Evolutionary conservation across 257 asterid species (phyloP).

Genomic region (Datura wrightii): DNA sequence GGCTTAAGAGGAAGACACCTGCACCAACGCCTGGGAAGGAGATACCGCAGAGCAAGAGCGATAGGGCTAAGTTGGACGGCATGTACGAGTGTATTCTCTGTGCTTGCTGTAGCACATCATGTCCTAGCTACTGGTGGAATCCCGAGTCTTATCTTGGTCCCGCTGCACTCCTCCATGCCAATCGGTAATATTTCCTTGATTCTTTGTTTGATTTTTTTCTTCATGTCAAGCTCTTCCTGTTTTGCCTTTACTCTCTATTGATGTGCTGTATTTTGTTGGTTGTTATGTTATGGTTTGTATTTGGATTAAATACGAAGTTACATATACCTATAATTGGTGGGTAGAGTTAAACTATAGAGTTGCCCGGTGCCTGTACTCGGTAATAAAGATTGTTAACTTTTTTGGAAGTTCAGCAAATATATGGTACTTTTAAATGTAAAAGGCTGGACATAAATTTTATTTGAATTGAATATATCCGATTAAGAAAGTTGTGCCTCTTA

Average conservation of each 20-base stretch:
- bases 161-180: conserved; percentile 93
- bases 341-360: neutral
- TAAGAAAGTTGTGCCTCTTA: neutral
- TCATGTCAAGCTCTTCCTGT: neutral
- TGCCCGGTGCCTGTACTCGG: neutral
- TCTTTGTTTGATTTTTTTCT: neutral
- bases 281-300: neutral
- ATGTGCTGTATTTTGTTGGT: neutral
- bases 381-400: neutral
- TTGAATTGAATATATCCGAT: neutral
- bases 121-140: conserved; percentile 99
- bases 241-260: neutral
- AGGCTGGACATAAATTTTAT: neutral
- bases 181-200: conserved; percentile 50
- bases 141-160: conserved; percentile 98
- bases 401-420: neutral
- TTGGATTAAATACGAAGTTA: neutral
- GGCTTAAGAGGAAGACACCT: conserved; percentile 88
- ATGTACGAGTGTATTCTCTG: conserved; percentile 97
- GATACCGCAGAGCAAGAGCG: conserved; percentile 77
- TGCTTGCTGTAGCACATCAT: conserved; percentile 94
- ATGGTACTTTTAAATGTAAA: neutral
- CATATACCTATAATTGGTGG: neutral
- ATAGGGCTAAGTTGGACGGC: conserved; percentile 91
- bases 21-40: conserved; percentile 71